These are phyloP conservation scores for Trypanosoma grayi DNA, from an alignment of 208 protist species.

Conservation along the genomic window DNA sequence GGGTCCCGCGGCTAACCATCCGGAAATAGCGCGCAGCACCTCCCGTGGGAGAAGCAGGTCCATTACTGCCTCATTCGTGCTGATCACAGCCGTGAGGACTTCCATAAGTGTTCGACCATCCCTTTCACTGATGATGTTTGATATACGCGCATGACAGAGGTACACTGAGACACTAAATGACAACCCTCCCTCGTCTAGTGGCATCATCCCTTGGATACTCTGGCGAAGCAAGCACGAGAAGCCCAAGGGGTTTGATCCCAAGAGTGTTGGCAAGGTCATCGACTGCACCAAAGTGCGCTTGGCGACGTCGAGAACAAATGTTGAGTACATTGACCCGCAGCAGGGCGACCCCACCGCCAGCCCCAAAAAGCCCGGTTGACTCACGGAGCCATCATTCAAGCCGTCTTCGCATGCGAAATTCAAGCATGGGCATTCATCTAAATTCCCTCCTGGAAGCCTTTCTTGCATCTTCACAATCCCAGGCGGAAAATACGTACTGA, in stretches of 20 bases:
- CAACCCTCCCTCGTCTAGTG: constrained; percentile 30
- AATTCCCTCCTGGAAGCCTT: too few species aligned
- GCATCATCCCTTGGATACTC: not conserved
- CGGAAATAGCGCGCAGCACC: constrained; percentile 38
- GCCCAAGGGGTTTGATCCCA: too few species aligned
- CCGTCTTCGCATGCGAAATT: not conserved
- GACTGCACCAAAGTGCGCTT: not conserved
- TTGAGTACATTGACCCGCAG: constrained; percentile 1
- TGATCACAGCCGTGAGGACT: constrained; percentile 30
- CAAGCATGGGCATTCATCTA: not conserved
- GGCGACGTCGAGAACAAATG: constrained; percentile 6
- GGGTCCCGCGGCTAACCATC: constrained; percentile 29
- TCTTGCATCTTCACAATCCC: not conserved
- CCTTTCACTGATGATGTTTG: constrained; percentile 29
- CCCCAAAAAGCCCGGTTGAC: constrained; percentile 2
- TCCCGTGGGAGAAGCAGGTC: constrained; percentile 46
- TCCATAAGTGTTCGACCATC: constrained; percentile 21
- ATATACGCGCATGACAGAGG: constrained; percentile 45
- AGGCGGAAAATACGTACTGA: not conserved
- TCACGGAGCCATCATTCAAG: not conserved
- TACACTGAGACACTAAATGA: constrained; percentile 31
- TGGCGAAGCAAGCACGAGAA: not conserved
- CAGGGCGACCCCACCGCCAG: constrained; percentile 12
- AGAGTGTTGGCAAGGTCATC: too few species aligned
- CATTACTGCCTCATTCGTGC: constrained; percentile 27